phyloP scores from a whole-genome alignment of 805 yeast genomes.

The Zygoascus biomembranicola region DNA sequence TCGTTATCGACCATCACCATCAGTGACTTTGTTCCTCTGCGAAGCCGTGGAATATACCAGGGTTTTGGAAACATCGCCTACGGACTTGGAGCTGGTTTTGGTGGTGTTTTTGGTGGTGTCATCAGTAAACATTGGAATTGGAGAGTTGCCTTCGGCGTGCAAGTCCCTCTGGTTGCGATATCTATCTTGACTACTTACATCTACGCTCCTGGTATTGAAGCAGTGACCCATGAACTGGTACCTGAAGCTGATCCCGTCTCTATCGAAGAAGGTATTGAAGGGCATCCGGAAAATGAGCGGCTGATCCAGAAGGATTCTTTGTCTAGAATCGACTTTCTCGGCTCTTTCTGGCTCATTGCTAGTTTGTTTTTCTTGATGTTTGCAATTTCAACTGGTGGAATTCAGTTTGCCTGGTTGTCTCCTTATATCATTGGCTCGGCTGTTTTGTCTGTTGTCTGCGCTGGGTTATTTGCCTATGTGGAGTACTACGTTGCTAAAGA shows the following conservation, averaged over 20 bases:
- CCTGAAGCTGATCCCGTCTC: conserved; percentile 5
- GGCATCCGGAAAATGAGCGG: conserved; percentile 19
- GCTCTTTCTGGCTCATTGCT: conserved; percentile 50
- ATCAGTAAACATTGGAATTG: conserved; percentile 50
- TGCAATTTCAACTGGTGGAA: conserved; percentile 62
- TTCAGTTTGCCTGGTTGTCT: conserved; percentile 41
- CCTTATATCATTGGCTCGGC: conserved; percentile 32
- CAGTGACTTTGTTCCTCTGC: conserved; percentile 66
- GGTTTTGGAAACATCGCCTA: conserved; percentile 72
- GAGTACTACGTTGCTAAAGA: conserved; percentile 47
- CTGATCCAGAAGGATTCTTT: conserved; percentile 33
- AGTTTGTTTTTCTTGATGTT: conserved; percentile 52
- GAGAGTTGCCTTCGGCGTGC: conserved; percentile 42
- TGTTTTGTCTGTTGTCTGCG: conserved; percentile 3
- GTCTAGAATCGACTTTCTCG: conserved; percentile 57
- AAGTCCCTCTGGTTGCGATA: conserved; percentile 34
- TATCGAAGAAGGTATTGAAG: conserved; percentile 46
- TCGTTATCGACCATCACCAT: conserved; percentile 67
- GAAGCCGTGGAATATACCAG: conserved; percentile 74
- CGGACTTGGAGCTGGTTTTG: conserved; percentile 68
- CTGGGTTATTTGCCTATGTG: conserved; percentile 37
- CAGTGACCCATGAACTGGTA: conserved; percentile 14
- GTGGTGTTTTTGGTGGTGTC: conserved; percentile 52
- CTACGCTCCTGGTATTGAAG: conserved; percentile 1
- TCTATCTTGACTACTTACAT: conserved; percentile 18